Conservation (phyloP, 768 basidiomycete species). For the Kwoniella mangroviensis region DNA sequence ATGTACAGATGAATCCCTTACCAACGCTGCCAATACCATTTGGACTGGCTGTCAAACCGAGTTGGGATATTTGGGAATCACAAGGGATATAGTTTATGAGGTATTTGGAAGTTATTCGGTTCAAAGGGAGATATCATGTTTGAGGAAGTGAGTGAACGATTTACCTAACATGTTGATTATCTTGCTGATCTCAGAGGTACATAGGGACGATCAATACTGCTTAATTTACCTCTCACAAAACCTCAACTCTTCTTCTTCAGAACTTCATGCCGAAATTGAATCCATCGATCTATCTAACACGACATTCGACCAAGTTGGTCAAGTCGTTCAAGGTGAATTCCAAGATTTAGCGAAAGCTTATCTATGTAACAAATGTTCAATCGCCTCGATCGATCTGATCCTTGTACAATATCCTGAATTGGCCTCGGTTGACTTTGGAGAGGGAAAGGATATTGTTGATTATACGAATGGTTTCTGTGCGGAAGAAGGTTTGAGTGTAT, state of each 20-base stretch:
- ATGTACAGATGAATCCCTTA: constrained; percentile 35
- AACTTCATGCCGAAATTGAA: too few species aligned
- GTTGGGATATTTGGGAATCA: constrained; percentile 30
- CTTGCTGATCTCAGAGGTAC: too few species aligned
- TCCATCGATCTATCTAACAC: constrained; percentile 53
- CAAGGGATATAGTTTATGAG: constrained; percentile 26
- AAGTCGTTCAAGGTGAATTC: too few species aligned
- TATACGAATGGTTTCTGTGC: neutral
- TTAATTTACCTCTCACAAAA: constrained; percentile 23
- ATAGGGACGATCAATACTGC: constrained; percentile 8
- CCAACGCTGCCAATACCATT: constrained; percentile 27
- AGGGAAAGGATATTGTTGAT: neutral
- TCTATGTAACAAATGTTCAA: constrained; percentile 50
- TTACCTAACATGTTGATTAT: neutral
- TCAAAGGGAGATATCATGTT: constrained; percentile 50
- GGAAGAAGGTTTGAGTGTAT: neutral
- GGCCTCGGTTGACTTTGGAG: neutral
- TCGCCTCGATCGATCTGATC: constrained; percentile 48
- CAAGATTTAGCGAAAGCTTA: constrained; percentile 43
- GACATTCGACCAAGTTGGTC: constrained; percentile 39
- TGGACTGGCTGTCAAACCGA: constrained; percentile 32
- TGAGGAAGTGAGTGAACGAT: constrained; percentile 37
- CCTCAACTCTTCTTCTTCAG: constrained; percentile 29
- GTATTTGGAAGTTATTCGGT: constrained; percentile 44
- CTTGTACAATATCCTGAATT: constrained; percentile 36